Evolutionary conservation across 768 basidiomycete genomes (phyloP).

Genomic region (Jaapia argillacea): DNA sequence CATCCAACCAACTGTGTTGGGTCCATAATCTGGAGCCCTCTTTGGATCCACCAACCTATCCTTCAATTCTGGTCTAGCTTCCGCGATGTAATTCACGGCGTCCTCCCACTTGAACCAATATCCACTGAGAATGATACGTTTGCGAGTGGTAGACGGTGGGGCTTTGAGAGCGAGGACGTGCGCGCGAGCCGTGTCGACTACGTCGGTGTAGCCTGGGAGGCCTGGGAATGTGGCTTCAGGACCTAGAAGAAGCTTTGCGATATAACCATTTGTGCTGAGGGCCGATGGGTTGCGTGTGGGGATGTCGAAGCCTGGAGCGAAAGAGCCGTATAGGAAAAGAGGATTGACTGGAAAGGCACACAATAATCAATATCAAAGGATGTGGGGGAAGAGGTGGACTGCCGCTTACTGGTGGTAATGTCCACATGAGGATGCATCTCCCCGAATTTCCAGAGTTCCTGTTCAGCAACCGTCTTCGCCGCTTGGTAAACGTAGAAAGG

Average conservation of each 20-base stretch:
- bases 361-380: background rate
- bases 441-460: slow-evolving; percentile 14
- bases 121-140: background rate
- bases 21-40: no score
- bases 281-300: background rate
- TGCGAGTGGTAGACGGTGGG: slow-evolving; percentile 1
- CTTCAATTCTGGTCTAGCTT: background rate
- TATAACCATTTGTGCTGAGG: background rate
- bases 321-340: background rate
- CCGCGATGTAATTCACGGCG: background rate
- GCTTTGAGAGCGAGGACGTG: slow-evolving; percentile 11
- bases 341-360: background rate
- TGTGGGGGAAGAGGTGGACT: background rate
- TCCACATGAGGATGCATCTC: slow-evolving; percentile 16
- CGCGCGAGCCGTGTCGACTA: slow-evolving; percentile 16
- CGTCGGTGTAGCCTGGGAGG: slow-evolving; percentile 8
- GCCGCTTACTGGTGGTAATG: slow-evolving; percentile 11
- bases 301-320: background rate
- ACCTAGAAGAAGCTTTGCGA: no score
- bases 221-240: background rate
- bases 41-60: background rate
- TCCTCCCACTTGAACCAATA: background rate
- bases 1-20: no score
- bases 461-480: slow-evolving; percentile 14
- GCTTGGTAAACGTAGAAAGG: slow-evolving; percentile 7